Evolutionary conservation across 805 yeast genomes (phyloP).

Genomic region (Yamadazyma kitorensis): DNA sequence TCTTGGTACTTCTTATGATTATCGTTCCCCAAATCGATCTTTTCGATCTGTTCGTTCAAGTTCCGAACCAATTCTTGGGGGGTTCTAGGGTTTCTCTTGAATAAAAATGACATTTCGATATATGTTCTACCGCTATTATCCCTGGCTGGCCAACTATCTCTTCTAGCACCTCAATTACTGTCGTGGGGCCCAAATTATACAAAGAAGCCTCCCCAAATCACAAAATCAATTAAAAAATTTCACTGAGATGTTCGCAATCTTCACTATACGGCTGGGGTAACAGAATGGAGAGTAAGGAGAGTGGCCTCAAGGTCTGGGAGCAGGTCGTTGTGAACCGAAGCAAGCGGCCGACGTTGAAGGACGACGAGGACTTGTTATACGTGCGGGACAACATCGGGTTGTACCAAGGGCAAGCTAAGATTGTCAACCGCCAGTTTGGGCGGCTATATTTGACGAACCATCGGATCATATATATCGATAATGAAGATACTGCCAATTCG

Average conservation of each 20-base stretch:
- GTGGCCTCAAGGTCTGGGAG: constrained; percentile 26
- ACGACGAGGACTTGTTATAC: constrained; percentile 30
- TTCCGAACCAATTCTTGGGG: constrained; percentile 80
- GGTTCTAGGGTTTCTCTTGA: constrained; percentile 86
- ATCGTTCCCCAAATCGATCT: constrained; percentile 46
- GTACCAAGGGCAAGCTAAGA: constrained; percentile 72
- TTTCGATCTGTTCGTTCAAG: constrained; percentile 67
- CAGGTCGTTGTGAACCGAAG: constrained; percentile 36
- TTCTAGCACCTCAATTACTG: no score
- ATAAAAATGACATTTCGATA: constrained; percentile 84
- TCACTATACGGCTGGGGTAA: no score
- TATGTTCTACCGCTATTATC: no score
- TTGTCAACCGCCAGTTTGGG: constrained; percentile 66
- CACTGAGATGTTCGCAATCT: no score
- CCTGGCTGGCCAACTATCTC: no score
- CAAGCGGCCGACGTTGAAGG: constrained; percentile 35
- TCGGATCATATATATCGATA: constrained; percentile 72
- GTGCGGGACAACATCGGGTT: constrained; percentile 55
- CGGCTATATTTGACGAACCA: constrained; percentile 72
- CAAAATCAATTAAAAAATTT: no score
- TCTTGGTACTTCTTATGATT: constrained; percentile 55
- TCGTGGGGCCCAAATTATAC: no score
- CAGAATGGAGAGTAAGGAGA: no score
- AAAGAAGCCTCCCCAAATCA: no score
- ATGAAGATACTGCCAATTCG: constrained; percentile 36